phyloP scores from a whole-genome alignment of 176 grass and related monocot species.

The Lolium rigidum region DNA sequence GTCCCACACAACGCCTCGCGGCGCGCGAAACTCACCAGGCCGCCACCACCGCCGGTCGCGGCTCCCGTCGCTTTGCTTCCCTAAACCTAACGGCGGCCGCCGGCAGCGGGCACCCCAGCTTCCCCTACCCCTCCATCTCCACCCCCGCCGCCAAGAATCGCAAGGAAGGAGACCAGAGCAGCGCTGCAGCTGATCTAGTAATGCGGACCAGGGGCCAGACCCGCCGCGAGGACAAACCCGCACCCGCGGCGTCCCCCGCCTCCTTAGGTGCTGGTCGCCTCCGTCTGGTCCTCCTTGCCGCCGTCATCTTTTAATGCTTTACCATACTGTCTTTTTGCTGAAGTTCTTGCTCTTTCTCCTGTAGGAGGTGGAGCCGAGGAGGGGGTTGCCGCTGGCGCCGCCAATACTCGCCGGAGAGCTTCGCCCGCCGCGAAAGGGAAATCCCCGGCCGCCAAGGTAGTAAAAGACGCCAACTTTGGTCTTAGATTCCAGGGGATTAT shows the following conservation, averaged over 20 bases:
- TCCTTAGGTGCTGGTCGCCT: background rate
- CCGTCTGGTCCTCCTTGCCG: background rate
- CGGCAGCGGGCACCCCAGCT: background rate
- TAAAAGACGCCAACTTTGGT: slow-evolving; percentile 1
- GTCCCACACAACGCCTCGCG: background rate
- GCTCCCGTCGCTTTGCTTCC: background rate
- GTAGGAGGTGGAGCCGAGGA: background rate
- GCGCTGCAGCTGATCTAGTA: background rate
- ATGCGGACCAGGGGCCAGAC: slow-evolving; percentile 67
- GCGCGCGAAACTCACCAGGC: slow-evolving; percentile 42
- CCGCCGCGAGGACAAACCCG: slow-evolving; percentile 14
- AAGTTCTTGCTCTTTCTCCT: background rate
- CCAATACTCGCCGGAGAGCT: slow-evolving; percentile 37
- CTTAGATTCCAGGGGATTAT: background rate
- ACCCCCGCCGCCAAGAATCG: slow-evolving; percentile 14
- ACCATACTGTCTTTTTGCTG: background rate
- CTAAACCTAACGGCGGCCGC: slow-evolving; percentile 44
- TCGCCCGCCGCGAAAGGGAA: slow-evolving; percentile 51
- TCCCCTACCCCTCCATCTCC: background rate
- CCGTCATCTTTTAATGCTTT: background rate
- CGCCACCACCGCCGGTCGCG: background rate
- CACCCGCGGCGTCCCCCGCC: slow-evolving; percentile 35
- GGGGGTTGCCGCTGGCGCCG: background rate
- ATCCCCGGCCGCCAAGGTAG: slow-evolving; percentile 35
- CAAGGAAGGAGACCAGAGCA: too few relatives aligned